A percentile compares a stretch with the other conserved stretches of the same genome.
Evolutionary conservation across 2,329 filamentous ascomycete genomes (phyloP).

Genomic region (Fusarium sp.): DNA sequence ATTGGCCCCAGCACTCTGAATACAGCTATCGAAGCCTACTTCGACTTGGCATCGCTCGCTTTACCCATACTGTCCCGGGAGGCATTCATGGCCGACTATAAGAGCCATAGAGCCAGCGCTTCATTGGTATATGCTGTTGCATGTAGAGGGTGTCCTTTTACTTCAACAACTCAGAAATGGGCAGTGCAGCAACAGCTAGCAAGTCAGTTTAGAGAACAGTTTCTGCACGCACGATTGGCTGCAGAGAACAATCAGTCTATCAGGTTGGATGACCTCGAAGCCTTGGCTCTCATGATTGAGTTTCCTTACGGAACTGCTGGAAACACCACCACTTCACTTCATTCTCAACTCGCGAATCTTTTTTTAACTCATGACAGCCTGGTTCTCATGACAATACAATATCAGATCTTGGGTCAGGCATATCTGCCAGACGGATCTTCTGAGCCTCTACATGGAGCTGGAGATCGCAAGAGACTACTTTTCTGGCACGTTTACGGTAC

Average conservation of each 20-base stretch:
- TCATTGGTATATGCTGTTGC: not conserved
- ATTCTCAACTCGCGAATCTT: slow-evolving; percentile 7
- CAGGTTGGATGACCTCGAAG: slow-evolving; percentile 9
- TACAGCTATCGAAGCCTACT: slow-evolving; percentile 4
- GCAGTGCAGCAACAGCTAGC: not conserved
- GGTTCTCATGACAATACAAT: slow-evolving; percentile 5
- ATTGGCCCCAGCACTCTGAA: not conserved
- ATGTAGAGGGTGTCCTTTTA: slow-evolving; percentile 1
- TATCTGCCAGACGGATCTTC: not conserved
- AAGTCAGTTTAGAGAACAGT: not conserved
- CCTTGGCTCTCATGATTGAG: slow-evolving; percentile 5
- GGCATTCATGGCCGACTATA: slow-evolving; percentile 1
- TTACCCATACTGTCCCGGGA: not conserved
- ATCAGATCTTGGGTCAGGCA: slow-evolving; percentile 1
- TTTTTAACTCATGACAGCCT: slow-evolving; percentile 3
- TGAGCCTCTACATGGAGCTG: not conserved
- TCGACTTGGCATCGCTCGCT: not conserved
- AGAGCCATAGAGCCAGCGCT: slow-evolving; percentile 1
- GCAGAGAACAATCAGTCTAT: not conserved
- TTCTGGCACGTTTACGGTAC: slow-evolving; percentile 9
- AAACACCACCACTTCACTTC: not conserved
- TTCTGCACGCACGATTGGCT: slow-evolving; percentile 1
- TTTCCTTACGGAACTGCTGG: not conserved
- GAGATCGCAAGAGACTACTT: not conserved
- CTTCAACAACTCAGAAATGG: not conserved